These are phyloP conservation scores for Volutella citrinella DNA, from an alignment of 2,329 filamentous ascomycete genomes.

Conservation along the genomic window DNA sequence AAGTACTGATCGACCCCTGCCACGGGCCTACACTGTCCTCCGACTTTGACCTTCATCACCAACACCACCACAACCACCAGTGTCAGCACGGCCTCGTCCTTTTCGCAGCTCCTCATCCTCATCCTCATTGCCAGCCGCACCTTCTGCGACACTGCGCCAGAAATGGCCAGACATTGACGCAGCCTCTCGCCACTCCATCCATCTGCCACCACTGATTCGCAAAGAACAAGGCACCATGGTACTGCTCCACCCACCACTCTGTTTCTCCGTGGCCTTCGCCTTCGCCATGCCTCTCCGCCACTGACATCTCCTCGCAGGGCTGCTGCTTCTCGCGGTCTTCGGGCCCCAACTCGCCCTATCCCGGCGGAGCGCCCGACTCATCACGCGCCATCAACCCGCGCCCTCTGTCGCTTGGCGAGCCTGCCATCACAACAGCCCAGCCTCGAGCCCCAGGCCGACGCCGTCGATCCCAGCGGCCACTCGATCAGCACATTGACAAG, in stretches of 20 bases:
- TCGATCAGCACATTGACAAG: constrained; percentile 66
- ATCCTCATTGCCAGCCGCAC: too few species aligned
- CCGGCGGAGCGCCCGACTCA: constrained; percentile 47
- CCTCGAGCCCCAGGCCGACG: constrained; percentile 25
- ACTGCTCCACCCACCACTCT: constrained; percentile 1
- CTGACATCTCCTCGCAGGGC: constrained; percentile 40
- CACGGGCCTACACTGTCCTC: too few species aligned
- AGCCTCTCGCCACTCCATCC: too few species aligned
- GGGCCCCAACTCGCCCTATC: constrained; percentile 53
- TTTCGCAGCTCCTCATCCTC: too few species aligned
- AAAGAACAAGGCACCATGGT: constrained; percentile 19
- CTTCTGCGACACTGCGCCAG: constrained; percentile 14
- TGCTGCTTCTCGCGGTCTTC: constrained; percentile 56
- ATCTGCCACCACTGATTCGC: constrained; percentile 9
- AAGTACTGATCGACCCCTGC: too few species aligned
- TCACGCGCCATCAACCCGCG: constrained; percentile 52
- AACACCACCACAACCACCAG: too few species aligned
- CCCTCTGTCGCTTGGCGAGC: constrained; percentile 30
- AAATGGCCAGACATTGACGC: constrained; percentile 21
- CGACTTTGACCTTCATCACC: too few species aligned
- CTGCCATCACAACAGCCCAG: constrained; percentile 20
- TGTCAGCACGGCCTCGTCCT: too few species aligned
- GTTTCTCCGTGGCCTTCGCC: constrained; percentile 1
- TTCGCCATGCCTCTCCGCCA: background rate
- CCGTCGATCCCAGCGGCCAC: constrained; percentile 38